Evolutionary conservation across 768 basidiomycete genomes (phyloP), one percentile per base, ranked within the genome.

Genomic region (Termitomyces sp.): DNA sequence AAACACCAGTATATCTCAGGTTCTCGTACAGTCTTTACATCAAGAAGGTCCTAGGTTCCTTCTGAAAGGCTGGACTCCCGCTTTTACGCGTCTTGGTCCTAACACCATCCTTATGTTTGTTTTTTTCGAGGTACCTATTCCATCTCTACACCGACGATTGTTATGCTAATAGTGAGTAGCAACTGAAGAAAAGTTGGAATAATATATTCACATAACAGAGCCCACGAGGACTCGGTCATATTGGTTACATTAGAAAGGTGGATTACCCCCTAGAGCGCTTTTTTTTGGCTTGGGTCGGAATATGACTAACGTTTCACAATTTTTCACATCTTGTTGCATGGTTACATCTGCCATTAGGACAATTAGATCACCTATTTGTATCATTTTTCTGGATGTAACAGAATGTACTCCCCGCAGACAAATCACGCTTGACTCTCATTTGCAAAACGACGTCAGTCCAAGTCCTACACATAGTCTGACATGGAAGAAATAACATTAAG

Each of bases 51-150:
- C 83, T 10, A 75, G 77, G 58, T 92, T 93, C 68, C 74, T 93
- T 54, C 90, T 94, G 72, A 92, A 90, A 69, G 92, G 92, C 34
- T 94, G 92, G 92, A 89, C 89, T 18, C 92, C 92, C 2, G 88
- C 92, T 8, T 94, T 92, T 72, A 83, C 88, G 63, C 85, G 92
- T 49, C 72, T 94, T 44, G 90, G 87, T 29, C 91, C 91, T 1
- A 92, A 92, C 68, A 93, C 92, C 1, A 78, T 94, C 34, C 74
- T 93, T 5, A 81, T 93, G 72, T 94, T 92, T 70, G 86, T 93
- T 49, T 91, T 92, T 72, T 87, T 87, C 61, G 91, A 93, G 76
- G 90, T 88, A 62, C 50, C 75, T 9, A 20, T 29, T 55, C 16
- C 42, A 33, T 26, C 58, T 29, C 56, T 24, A 0, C 33, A 28